Percentiles rank a stretch among this genome's conserved stretches.
phyloP scores from a whole-genome alignment of 805 yeast genomes.

The Ogataea thermomethanolica region DNA sequence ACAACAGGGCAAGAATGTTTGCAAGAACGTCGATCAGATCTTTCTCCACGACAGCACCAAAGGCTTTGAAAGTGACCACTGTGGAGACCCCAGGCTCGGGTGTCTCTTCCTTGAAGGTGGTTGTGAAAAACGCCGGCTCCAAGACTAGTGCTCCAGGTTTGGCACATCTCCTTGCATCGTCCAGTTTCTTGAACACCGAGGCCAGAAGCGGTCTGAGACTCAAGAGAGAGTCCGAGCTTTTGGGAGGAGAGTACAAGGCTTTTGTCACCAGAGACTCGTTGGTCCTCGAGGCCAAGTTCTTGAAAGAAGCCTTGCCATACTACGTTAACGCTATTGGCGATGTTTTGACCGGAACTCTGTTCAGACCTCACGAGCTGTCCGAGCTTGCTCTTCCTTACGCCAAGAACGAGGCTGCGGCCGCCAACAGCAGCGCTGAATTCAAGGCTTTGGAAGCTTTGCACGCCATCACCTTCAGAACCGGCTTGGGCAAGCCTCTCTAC shows the following conservation, averaged over 20 bases:
- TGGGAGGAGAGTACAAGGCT: constrained; percentile 79
- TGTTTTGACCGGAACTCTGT: constrained; percentile 64
- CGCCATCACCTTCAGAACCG: constrained; percentile 77
- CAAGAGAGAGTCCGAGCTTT: constrained; percentile 89
- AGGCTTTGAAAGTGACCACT: constrained; percentile 42
- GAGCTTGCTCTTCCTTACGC: constrained; percentile 85
- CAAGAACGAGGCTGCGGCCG: constrained; percentile 54
- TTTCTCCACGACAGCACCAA: constrained; percentile 39
- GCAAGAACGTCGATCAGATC: constrained; percentile 32
- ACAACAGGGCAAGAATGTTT: constrained; percentile 26
- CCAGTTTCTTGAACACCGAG: constrained; percentile 77
- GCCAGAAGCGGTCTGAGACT: constrained; percentile 86
- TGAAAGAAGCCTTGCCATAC: constrained; percentile 86
- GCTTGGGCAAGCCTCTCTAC: constrained; percentile 80
- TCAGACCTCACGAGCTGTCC: constrained; percentile 75
- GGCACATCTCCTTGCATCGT: constrained; percentile 80
- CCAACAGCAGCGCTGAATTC: constrained; percentile 48
- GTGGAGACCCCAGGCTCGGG: constrained; percentile 50
- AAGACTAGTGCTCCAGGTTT: constrained; percentile 73
- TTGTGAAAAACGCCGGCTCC: constrained; percentile 80
- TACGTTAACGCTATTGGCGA: constrained; percentile 82
- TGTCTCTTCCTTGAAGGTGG: constrained; percentile 73
- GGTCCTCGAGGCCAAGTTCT: constrained; percentile 74
- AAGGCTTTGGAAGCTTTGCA: constrained; percentile 77
- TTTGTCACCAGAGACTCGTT: constrained; percentile 79